Conservation (phyloP, 139 green algal genomes). For the Nannochloris sp. region DNA sequence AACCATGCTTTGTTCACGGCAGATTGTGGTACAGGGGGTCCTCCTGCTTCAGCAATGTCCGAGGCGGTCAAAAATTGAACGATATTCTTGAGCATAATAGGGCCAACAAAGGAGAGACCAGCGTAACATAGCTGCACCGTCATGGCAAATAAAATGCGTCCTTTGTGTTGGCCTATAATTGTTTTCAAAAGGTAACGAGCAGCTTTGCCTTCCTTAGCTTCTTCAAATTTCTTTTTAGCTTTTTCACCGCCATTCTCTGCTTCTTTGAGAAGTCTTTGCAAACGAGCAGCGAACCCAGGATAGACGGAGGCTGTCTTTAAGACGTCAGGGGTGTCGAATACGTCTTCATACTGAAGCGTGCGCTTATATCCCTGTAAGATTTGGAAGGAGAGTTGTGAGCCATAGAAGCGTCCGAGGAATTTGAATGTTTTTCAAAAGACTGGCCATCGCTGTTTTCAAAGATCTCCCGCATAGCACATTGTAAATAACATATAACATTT, state of each 20-base stretch:
- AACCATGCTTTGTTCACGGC: conserved; percentile 24
- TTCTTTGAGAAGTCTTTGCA: neutral
- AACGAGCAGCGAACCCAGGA: conserved; percentile 3
- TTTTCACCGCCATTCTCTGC: neutral
- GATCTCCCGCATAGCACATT: no score
- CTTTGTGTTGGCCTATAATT: conserved; percentile 11
- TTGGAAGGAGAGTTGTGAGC: neutral
- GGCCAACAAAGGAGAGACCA: conserved; percentile 32
- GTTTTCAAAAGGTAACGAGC: conserved; percentile 9
- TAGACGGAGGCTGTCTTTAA: conserved; percentile 12
- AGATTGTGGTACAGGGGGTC: neutral
- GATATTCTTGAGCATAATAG: conserved; percentile 39
- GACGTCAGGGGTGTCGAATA: conserved; percentile 14
- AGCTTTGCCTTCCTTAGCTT: conserved; percentile 7
- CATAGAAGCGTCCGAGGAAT: neutral
- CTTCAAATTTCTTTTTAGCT: neutral
- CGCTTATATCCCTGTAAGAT: conserved; percentile 18
- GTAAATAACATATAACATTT: neutral
- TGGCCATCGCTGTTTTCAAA: no score
- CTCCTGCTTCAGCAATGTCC: neutral
- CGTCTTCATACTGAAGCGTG: conserved; percentile 25
- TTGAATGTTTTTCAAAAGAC: neutral
- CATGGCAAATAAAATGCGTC: conserved; percentile 13
- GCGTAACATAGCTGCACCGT: conserved; percentile 30
- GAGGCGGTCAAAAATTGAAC: conserved; percentile 19